Evolutionary conservation across 805 yeast species (phyloP).

Genomic region (Barnettozyma pratensis): DNA sequence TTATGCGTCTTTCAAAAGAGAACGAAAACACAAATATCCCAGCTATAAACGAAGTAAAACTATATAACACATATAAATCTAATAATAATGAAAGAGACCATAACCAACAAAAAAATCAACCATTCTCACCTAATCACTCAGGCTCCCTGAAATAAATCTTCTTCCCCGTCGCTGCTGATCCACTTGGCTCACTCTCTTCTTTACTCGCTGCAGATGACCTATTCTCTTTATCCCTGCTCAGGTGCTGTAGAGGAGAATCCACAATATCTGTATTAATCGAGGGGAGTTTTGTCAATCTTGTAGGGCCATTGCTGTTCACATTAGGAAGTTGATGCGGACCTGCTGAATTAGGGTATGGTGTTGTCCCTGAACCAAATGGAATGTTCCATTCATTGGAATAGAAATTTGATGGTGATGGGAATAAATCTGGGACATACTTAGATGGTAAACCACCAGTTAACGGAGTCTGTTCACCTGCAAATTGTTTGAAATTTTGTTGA

Average conservation of each 20-base stretch:
- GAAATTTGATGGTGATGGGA: constrained; percentile 78
- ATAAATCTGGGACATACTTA: constrained; percentile 62
- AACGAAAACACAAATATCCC: no score
- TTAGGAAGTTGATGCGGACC: constrained; percentile 18
- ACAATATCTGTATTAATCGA: constrained; percentile 4
- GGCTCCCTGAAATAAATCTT: constrained; percentile 10
- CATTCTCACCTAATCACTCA: background rate
- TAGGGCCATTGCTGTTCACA: constrained; percentile 2
- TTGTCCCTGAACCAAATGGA: constrained; percentile 37
- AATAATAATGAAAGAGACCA: background rate
- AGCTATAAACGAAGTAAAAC: no score
- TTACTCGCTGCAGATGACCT: background rate
- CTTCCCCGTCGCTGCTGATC: background rate
- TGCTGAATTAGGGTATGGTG: constrained; percentile 33
- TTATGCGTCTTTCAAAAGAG: no score
- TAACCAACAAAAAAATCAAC: background rate
- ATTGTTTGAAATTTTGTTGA: constrained; percentile 16
- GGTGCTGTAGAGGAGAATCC: constrained; percentile 16
- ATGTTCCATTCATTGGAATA: constrained; percentile 58
- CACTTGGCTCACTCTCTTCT: background rate
- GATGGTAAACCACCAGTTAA: constrained; percentile 65
- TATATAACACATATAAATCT: background rate
- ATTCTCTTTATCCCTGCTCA: constrained; percentile 10
- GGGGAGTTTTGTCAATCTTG: constrained; percentile 7
- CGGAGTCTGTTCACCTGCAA: constrained; percentile 62